These are phyloP conservation scores for Neophaeococcomyces mojaviensis DNA, from an alignment of 2,329 filamentous ascomycete species.

Conservation along the genomic window DNA sequence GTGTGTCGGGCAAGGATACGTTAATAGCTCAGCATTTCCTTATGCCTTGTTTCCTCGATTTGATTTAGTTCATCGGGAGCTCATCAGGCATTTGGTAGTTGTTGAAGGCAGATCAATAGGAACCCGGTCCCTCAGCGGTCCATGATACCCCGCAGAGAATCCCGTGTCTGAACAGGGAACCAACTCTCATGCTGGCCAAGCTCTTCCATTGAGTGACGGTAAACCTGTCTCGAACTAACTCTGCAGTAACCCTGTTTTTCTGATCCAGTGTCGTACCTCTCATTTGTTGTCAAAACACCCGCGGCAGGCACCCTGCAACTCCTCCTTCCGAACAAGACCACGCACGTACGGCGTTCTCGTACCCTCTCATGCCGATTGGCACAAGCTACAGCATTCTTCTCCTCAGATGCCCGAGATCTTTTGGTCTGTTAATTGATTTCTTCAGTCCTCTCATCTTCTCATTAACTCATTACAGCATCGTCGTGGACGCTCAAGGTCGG, in stretches of 20 bases:
- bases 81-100: too few species aligned
- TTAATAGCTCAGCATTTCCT: too few species aligned
- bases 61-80: too few species aligned
- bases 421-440: neutral
- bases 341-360: constrained; percentile 3
- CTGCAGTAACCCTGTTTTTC: neutral
- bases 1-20: neutral
- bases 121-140: too few species aligned
- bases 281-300: neutral
- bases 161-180: too few species aligned
- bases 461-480: neutral
- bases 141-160: too few species aligned
- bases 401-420: constrained; percentile 1
- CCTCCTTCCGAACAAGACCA: neutral
- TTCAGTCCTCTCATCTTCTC: neutral
- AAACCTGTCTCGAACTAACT: neutral
- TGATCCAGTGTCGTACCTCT: neutral
- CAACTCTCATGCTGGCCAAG: too few species aligned
- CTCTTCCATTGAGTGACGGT: too few species aligned
- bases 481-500: too few species aligned
- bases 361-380: constrained; percentile 1
- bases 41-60: too few species aligned
- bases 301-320: constrained; percentile 4
- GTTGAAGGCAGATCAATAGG: too few species aligned
- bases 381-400: neutral